Evolutionary conservation across 179 eudicot genomes (phyloP).

Genomic region (Pouteria campechiana): DNA sequence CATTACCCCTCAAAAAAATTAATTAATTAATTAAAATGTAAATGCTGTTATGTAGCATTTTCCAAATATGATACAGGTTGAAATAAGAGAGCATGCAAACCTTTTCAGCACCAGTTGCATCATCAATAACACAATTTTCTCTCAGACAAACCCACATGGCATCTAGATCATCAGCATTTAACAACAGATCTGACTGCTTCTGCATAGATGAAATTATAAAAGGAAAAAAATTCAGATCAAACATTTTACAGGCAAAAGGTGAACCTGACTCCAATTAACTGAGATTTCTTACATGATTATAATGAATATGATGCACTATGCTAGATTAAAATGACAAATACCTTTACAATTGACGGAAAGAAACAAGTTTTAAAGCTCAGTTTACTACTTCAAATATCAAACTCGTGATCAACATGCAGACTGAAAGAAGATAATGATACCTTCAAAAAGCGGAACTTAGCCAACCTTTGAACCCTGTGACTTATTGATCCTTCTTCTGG

Average conservation of each 20-base stretch:
- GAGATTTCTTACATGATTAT: too few relatives aligned
- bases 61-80: not conserved
- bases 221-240: slow-evolving; percentile 1
- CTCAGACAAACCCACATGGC: slow-evolving; percentile 99
- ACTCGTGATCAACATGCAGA: too few relatives aligned
- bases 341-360: too few relatives aligned
- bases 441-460: slow-evolving; percentile 93
- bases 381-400: too few relatives aligned
- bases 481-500: slow-evolving; percentile 99
- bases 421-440: slow-evolving; percentile 17
- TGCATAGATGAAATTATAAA: slow-evolving; percentile 21
- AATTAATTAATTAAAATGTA: too few relatives aligned
- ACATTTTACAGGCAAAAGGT: too few relatives aligned
- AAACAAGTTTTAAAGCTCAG: too few relatives aligned
- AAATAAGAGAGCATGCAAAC: slow-evolving; percentile 18
- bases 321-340: too few relatives aligned
- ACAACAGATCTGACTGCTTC: slow-evolving; percentile 97
- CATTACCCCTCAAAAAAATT: too few relatives aligned
- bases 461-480: slow-evolving; percentile 86
- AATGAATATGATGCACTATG: too few relatives aligned
- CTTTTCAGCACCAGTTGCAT: slow-evolving; percentile 99
- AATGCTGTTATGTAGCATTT: too few relatives aligned
- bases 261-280: too few relatives aligned
- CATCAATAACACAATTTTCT: slow-evolving; percentile 98
- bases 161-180: slow-evolving; percentile 98